Evolutionary conservation across 306 rosid species (phyloP).

Genomic region (Astragalus glycyphyllos): DNA sequence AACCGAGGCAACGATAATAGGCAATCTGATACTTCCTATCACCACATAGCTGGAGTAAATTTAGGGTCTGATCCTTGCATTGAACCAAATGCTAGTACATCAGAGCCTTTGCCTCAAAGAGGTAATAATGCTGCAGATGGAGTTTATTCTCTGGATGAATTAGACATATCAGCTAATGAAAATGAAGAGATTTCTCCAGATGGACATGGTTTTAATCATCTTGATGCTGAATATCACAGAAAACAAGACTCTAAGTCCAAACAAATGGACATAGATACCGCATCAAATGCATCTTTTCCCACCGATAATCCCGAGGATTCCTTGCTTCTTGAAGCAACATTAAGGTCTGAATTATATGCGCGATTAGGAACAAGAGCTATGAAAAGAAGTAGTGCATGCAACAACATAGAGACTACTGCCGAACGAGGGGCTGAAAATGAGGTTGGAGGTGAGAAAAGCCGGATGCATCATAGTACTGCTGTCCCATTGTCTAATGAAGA

Average conservation of each 20-base stretch:
- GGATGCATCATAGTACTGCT: conserved; percentile 35
- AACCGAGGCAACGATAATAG: conserved; percentile 51
- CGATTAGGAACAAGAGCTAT: conserved; percentile 59
- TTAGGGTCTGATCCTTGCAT: conserved; percentile 68
- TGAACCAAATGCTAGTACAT: conserved; percentile 83
- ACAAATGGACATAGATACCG: conserved; percentile 46
- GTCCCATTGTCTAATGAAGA: conserved; percentile 43
- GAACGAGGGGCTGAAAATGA: conserved; percentile 66
- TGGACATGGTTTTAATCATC: conserved; percentile 55
- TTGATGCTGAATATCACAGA: conserved; percentile 44
- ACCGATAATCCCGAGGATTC: conserved; percentile 61
- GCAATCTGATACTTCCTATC: conserved; percentile 49
- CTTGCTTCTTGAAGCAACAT: conserved; percentile 80
- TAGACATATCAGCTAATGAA: conserved; percentile 69
- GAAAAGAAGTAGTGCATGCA: conserved; percentile 47
- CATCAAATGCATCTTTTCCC: conserved; percentile 45
- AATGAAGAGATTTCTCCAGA: conserved; percentile 69
- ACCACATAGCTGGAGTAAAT: conserved; percentile 55
- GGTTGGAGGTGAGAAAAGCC: conserved; percentile 52
- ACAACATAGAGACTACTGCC: conserved; percentile 47
- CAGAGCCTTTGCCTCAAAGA: conserved; percentile 68
- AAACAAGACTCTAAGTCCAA: conserved; percentile 45
- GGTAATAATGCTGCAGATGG: conserved; percentile 61
- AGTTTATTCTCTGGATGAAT: conserved; percentile 65
- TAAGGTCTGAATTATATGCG: conserved; percentile 85